phyloP scores from a whole-genome alignment of 345 rosid genomes.

The Anacardium occidentale region DNA sequence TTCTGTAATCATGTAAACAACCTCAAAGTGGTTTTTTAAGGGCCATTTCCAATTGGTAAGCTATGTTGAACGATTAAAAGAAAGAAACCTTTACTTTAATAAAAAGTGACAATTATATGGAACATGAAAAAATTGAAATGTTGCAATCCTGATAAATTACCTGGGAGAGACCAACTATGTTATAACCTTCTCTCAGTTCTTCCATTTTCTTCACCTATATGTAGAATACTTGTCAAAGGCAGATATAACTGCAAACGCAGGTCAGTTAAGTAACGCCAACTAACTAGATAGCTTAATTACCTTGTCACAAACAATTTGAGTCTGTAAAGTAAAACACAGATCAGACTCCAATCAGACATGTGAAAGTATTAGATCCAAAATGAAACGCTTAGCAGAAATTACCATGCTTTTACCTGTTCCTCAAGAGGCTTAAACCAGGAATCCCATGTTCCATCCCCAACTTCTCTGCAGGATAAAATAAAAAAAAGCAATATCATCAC shows the following conservation, averaged over 20 bases:
- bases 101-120: too few relatives aligned
- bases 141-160: slow-evolving; percentile 29
- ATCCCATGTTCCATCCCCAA: slow-evolving; percentile 78
- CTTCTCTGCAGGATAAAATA: slow-evolving; percentile 53
- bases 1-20: too few relatives aligned
- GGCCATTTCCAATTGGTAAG: too few relatives aligned
- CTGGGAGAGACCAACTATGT: slow-evolving; percentile 92
- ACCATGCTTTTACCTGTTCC: slow-evolving; percentile 49
- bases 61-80: too few relatives aligned
- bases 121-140: not conserved
- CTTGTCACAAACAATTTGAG: slow-evolving; percentile 63
- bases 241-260: slow-evolving; percentile 1
- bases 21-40: too few relatives aligned
- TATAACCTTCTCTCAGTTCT: slow-evolving; percentile 75
- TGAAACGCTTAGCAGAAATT: not conserved
- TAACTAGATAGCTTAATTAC: slow-evolving; percentile 29
- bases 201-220: slow-evolving; percentile 69
- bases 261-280: not conserved
- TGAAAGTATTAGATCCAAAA: slow-evolving; percentile 1
- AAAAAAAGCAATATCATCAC: slow-evolving; percentile 8
- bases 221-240: slow-evolving; percentile 20
- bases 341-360: not conserved
- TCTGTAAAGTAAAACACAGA: slow-evolving; percentile 37
- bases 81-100: too few relatives aligned
- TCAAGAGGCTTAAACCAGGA: slow-evolving; percentile 92